Conservation (phyloP, 2,329 filamentous ascomycete species). For the Alternaria metachromatica region DNA sequence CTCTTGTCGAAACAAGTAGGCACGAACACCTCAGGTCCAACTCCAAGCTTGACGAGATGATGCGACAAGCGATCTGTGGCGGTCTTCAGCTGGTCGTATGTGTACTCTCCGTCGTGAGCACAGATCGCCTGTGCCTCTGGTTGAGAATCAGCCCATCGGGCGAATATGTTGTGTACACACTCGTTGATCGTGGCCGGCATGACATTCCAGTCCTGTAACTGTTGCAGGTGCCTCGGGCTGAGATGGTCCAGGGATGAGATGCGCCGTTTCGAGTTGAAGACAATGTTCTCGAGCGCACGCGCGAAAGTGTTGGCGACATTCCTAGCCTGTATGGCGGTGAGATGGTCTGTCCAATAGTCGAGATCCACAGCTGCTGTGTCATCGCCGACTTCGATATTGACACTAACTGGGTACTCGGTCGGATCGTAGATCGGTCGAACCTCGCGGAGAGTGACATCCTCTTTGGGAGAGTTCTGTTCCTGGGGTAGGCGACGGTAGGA, state of each 20-base stretch:
- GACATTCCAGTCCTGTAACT: constrained; percentile 39
- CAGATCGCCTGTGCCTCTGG: constrained; percentile 41
- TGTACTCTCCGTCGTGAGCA: constrained; percentile 43
- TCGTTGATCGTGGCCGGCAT: constrained; percentile 40
- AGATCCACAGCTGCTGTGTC: constrained; percentile 39
- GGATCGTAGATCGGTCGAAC: constrained; percentile 52
- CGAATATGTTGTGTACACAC: constrained; percentile 41
- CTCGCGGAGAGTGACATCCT: constrained; percentile 49
- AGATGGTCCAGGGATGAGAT: constrained; percentile 47
- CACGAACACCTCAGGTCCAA: constrained; percentile 42
- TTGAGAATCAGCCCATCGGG: constrained; percentile 27
- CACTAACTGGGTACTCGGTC: constrained; percentile 55
- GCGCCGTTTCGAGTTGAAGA: constrained; percentile 42
- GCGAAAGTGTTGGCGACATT: constrained; percentile 44
- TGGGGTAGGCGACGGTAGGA: constrained; percentile 55
- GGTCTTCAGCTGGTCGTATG: constrained; percentile 39
- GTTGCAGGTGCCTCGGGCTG: constrained; percentile 46
- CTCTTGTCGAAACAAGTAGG: constrained; percentile 51
- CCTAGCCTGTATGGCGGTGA: constrained; percentile 39
- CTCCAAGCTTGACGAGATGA: constrained; percentile 38
- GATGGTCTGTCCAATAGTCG: constrained; percentile 44
- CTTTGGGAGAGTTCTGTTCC: constrained; percentile 24
- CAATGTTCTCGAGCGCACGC: constrained; percentile 44
- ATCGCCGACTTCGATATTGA: constrained; percentile 58
- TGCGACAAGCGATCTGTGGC: constrained; percentile 36